These are phyloP conservation scores for Stenocarpella maydis DNA, from an alignment of 2,329 filamentous ascomycete species.

Conservation along the genomic window DNA sequence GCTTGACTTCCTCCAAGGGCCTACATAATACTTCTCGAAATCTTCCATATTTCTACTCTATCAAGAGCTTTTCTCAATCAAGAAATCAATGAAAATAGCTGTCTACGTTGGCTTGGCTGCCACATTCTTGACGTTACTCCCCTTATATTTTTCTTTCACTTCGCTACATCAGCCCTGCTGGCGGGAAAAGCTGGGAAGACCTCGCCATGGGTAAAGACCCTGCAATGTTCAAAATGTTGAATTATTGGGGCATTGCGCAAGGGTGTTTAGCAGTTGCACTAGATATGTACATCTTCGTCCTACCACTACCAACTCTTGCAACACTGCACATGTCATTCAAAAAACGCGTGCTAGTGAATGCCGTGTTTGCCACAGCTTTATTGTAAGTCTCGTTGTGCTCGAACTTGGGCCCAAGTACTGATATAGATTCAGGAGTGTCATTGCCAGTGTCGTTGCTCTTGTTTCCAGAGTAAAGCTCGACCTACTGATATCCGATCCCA, in stretches of 20 bases:
- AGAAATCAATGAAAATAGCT: neutral
- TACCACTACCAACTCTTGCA: neutral
- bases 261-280: neutral
- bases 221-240: neutral
- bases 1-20: too few relatives aligned
- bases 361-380: neutral
- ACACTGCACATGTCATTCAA: neutral
- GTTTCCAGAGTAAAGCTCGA: neutral
- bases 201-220: neutral
- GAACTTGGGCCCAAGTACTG: neutral
- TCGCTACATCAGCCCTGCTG: neutral
- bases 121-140: neutral
- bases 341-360: neutral
- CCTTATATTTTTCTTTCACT: neutral
- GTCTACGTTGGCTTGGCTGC: neutral
- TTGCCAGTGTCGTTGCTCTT: constrained; percentile 3
- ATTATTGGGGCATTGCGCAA: neutral
- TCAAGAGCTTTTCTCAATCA: too few relatives aligned
- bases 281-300: constrained; percentile 15
- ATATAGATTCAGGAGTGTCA: neutral
- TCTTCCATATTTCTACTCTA: too few relatives aligned
- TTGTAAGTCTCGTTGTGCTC: neutral
- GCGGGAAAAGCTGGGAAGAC: neutral
- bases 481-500: neutral
- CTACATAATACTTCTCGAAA: too few relatives aligned